Conservation (phyloP, 2,329 filamentous ascomycete species). For the Xylaria sp. region DNA sequence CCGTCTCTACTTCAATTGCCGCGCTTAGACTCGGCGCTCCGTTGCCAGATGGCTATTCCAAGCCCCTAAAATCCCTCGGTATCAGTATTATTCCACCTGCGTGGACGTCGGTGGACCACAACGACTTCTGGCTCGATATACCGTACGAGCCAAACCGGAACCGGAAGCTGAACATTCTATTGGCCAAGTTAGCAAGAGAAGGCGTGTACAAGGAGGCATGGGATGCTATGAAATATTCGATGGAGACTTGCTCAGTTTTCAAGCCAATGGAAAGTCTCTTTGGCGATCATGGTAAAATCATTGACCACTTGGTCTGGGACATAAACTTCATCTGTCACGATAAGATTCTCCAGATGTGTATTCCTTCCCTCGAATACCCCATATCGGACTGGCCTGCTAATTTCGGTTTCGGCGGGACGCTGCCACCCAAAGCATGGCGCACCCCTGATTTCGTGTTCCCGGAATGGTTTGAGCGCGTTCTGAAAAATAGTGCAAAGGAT, state of each 20-base stretch:
- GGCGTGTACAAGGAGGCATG: conserved; percentile 27
- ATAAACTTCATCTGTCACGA: conserved; percentile 50
- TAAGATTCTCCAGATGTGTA: conserved; percentile 53
- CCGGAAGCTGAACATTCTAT: conserved; percentile 24
- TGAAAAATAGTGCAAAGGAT: conserved; percentile 53
- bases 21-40: conserved; percentile 28
- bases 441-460: conserved; percentile 52
- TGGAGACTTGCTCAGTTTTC: conserved; percentile 23
- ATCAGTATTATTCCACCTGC: conserved; percentile 26
- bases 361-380: conserved; percentile 54
- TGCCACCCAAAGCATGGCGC: conserved; percentile 50
- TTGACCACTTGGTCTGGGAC: conserved; percentile 38
- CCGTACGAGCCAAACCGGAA: conserved; percentile 21
- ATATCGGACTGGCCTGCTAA: conserved; percentile 52
- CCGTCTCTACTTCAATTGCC: conserved; percentile 12
- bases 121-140: conserved; percentile 28
- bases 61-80: conserved; percentile 25
- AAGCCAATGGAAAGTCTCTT: conserved; percentile 27
- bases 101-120: conserved; percentile 27
- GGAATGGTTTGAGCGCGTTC: conserved; percentile 55
- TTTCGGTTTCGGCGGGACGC: conserved; percentile 57
- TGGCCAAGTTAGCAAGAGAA: conserved; percentile 28
- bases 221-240: conserved; percentile 11
- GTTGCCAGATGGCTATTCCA: conserved; percentile 27
- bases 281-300: conserved; percentile 30